Evolutionary conservation across 768 basidiomycete genomes (phyloP).

Genomic region (Cyclocybe aegerita): DNA sequence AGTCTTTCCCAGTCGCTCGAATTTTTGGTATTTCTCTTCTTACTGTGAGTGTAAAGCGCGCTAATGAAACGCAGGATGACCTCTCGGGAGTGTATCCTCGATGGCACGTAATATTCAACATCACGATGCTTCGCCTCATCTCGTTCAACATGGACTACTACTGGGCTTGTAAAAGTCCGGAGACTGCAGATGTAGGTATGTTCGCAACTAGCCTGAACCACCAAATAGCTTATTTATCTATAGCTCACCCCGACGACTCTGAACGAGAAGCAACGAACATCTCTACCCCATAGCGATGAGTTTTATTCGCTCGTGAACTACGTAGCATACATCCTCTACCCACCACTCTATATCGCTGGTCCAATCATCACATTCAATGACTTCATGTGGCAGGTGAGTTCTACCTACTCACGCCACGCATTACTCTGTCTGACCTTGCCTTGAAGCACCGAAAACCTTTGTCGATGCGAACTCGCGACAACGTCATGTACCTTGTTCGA

Average conservation of each 20-base stretch:
- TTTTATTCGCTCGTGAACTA: conserved; percentile 74
- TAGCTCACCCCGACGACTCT: conserved; percentile 22
- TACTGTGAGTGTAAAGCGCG: background rate
- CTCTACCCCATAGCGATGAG: conserved; percentile 50
- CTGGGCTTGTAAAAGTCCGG: conserved; percentile 62
- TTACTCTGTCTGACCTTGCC: background rate
- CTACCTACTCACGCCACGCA: background rate
- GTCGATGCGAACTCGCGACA: conserved; percentile 35
- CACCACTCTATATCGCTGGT: conserved; percentile 93
- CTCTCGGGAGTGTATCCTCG: conserved; percentile 80
- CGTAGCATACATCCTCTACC: conserved; percentile 84
- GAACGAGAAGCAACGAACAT: conserved; percentile 61
- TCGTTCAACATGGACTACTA: conserved; percentile 94
- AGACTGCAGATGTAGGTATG: conserved; percentile 42
- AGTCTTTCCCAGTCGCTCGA: conserved; percentile 52
- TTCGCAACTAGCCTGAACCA: background rate
- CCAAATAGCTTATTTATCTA: background rate
- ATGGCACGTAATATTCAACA: conserved; percentile 95
- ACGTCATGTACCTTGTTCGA: conserved; percentile 62
- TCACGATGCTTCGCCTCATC: conserved; percentile 90
- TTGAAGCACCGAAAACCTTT: conserved; percentile 62
- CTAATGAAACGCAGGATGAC: conserved; percentile 45
- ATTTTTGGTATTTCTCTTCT: conserved; percentile 53
- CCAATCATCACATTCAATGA: conserved; percentile 97
- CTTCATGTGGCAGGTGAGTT: conserved; percentile 85